These are phyloP conservation scores for Leishmania mexicana DNA, from an alignment of 208 protist genomes.

Conservation along the genomic window DNA sequence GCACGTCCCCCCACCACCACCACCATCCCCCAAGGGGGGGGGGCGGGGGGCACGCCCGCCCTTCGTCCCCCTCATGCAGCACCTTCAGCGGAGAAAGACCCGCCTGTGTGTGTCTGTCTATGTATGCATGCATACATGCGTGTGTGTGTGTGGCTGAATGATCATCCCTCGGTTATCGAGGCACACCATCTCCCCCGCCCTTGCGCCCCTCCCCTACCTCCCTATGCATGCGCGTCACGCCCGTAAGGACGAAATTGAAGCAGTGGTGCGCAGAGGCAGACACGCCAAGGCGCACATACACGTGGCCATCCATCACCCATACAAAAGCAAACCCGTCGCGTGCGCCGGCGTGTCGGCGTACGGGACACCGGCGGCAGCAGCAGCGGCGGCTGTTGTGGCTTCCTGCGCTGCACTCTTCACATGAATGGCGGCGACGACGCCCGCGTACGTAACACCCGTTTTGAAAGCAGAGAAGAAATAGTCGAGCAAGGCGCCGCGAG, in stretches of 20 bases:
- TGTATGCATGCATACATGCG: conserved; percentile 2
- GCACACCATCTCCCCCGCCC: neutral
- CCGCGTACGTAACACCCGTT: too few species aligned
- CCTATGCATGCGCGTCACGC: neutral
- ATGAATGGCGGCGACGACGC: too few species aligned
- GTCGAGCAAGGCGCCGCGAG: neutral
- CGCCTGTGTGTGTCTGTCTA: conserved; percentile 7
- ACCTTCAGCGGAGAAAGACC: neutral
- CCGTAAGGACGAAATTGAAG: neutral
- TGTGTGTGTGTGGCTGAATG: conserved; percentile 4
- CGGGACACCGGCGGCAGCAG: neutral
- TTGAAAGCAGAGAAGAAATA: too few species aligned
- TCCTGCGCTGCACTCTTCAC: neutral
- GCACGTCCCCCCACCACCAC: neutral
- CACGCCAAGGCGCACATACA: neutral
- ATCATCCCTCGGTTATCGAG: neutral
- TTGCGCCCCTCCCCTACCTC: neutral
- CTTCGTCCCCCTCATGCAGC: too few species aligned
- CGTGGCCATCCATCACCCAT: neutral
- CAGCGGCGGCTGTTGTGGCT: neutral
- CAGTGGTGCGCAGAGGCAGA: neutral
- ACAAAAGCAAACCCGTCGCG: neutral
- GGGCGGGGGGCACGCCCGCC: too few species aligned
- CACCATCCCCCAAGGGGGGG: too few species aligned
- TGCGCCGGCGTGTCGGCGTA: neutral